A percentile compares a stretch with the other conserved stretches of the same genome.
These are phyloP conservation scores for Lactarius pseudohatsudake DNA, from an alignment of 768 basidiomycete genomes.

Conservation along the genomic window DNA sequence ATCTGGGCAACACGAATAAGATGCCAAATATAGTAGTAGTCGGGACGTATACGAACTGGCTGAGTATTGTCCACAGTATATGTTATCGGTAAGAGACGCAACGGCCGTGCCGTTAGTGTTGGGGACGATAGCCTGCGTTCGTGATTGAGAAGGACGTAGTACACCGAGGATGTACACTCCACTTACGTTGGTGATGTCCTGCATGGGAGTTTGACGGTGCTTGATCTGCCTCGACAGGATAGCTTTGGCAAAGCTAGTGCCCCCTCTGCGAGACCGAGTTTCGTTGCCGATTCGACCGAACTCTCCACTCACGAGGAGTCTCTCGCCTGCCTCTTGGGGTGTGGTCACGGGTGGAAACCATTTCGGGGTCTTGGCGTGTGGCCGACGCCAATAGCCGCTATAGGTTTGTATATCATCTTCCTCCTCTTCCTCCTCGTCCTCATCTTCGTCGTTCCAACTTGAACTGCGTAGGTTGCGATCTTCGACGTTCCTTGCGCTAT, in stretches of 20 bases:
- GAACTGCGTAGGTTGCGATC: conserved; percentile 9
- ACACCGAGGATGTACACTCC: conserved; percentile 6
- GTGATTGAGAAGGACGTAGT: neutral
- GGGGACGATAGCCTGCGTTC: conserved; percentile 64
- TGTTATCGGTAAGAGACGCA: conserved; percentile 65
- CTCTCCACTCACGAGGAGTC: conserved; percentile 72
- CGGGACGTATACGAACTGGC: conserved; percentile 45
- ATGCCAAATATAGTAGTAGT: conserved; percentile 11
- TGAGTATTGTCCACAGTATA: conserved; percentile 86
- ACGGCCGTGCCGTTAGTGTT: conserved; percentile 82
- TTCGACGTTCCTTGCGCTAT: neutral
- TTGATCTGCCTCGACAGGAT: conserved; percentile 43
- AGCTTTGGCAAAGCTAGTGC: conserved; percentile 49
- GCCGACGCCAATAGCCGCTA: conserved; percentile 12
- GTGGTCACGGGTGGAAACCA: conserved; percentile 48
- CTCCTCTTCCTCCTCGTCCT: conserved; percentile 37
- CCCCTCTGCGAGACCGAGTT: conserved; percentile 42
- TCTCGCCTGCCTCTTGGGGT: conserved; percentile 62
- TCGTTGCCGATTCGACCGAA: conserved; percentile 69
- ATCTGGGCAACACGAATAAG: conserved; percentile 45
- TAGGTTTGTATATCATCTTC: conserved; percentile 33
- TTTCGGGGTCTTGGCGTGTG: conserved; percentile 31
- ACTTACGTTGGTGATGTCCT: conserved; percentile 58
- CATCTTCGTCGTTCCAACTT: conserved; percentile 40
- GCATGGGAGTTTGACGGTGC: conserved; percentile 40